phyloP scores from a whole-genome alignment of 2,329 filamentous ascomycete species.

The Colletotrichum chrysophilum region DNA sequence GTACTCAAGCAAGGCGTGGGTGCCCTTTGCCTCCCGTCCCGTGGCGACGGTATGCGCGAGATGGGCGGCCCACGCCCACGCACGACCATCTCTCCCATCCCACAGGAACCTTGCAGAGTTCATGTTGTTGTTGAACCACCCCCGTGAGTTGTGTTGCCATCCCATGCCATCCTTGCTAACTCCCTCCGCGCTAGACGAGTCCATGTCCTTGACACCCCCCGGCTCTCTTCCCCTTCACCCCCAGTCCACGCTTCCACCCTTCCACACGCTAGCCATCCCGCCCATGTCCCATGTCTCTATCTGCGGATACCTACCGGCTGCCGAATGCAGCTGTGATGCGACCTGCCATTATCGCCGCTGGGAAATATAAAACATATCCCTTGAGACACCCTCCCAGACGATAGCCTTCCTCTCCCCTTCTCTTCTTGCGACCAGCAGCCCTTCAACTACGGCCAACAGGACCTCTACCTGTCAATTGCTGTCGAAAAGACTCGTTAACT shows the following conservation, averaged over 20 bases:
- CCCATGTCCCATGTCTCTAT: constrained; percentile 1
- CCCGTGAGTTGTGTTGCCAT: neutral
- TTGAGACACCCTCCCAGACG: neutral
- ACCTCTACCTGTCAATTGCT: constrained; percentile 6
- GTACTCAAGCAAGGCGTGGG: neutral
- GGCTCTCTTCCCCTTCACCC: neutral
- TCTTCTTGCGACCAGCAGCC: constrained; percentile 10
- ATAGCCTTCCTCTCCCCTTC: neutral
- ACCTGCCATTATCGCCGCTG: constrained; percentile 2
- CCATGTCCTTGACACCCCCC: constrained; percentile 11
- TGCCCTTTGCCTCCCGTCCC: neutral
- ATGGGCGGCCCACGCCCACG: neutral
- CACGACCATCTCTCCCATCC: neutral
- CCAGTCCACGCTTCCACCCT: neutral
- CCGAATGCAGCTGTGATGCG: constrained; percentile 16
- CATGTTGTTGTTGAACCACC: neutral
- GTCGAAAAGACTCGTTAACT: constrained; percentile 21
- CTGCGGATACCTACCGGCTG: constrained; percentile 17
- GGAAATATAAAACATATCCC: constrained; percentile 13
- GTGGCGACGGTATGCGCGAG: constrained; percentile 11
- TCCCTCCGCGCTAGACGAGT: neutral
- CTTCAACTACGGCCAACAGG: constrained; percentile 2
- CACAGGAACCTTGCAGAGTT: constrained; percentile 1
- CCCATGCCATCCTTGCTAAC: neutral
- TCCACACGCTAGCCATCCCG: neutral